Evolutionary conservation across 1,284 basidiomycete genomes (phyloP).

Genomic region (Microbotryum scabiosae): DNA sequence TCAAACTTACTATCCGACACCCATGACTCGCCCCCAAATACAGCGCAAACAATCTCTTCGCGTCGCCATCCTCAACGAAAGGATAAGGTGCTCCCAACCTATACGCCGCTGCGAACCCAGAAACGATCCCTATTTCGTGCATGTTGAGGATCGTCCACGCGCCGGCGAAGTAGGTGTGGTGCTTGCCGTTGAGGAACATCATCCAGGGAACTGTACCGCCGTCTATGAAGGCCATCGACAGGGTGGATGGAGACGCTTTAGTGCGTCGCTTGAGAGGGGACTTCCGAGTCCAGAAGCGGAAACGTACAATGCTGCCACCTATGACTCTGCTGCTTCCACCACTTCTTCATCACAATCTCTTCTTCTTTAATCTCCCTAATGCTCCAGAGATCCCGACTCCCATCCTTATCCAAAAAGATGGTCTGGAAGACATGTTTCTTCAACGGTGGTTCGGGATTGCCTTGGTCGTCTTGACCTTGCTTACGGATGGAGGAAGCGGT

Average conservation of each 20-base stretch:
- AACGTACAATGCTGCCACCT: constrained; percentile 44
- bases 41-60: constrained; percentile 6
- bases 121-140: constrained; percentile 53
- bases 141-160: constrained; percentile 42
- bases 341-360: constrained; percentile 51
- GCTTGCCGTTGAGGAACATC: constrained; percentile 53
- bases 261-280: too few species aligned
- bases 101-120: constrained; percentile 55
- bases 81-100: constrained; percentile 50
- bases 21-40: constrained; percentile 4
- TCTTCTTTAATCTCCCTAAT: constrained; percentile 48
- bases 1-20: constrained; percentile 5
- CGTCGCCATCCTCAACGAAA: constrained; percentile 2
- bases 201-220: constrained; percentile 53
- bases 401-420: constrained; percentile 53
- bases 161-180: constrained; percentile 44
- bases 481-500: neutral
- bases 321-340: constrained; percentile 57
- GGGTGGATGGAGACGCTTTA: too few species aligned
- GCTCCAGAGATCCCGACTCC: constrained; percentile 49
- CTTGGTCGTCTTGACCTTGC: neutral
- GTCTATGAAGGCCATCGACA: constrained; percentile 37
- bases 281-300: neutral
- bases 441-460: constrained; percentile 34
- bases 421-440: constrained; percentile 55